phyloP scores from a whole-genome alignment of 2,329 filamentous ascomycete genomes.

The Curvularia sp. region DNA sequence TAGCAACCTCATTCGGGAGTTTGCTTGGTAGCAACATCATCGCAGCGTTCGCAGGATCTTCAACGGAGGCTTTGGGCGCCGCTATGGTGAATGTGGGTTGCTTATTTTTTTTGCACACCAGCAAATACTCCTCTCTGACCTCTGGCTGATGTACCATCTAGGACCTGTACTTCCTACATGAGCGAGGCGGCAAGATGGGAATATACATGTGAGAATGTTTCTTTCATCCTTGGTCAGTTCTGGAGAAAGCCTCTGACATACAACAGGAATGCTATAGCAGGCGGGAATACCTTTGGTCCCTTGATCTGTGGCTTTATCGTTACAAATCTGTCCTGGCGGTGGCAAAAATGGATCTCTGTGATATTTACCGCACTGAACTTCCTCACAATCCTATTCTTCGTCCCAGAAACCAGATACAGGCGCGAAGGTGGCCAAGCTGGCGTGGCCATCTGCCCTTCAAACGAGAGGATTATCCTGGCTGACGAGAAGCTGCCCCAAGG shows the following conservation, averaged over 20 bases:
- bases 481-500: conserved; percentile 13
- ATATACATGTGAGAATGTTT: conserved; percentile 42
- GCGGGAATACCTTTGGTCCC: conserved; percentile 51
- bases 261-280: conserved; percentile 42
- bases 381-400: conserved; percentile 46
- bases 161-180: conserved; percentile 44
- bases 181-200: conserved; percentile 48
- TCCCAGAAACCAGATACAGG: conserved; percentile 50
- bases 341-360: conserved; percentile 49
- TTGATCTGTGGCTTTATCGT: conserved; percentile 52
- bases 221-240: neutral
- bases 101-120: neutral
- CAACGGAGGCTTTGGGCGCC: conserved; percentile 56
- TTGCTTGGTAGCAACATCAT: conserved; percentile 57
- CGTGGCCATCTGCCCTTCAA: conserved; percentile 8
- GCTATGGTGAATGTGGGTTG: conserved; percentile 46
- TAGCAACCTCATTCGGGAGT: conserved; percentile 52
- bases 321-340: conserved; percentile 47
- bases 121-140: neutral
- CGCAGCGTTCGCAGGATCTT: conserved; percentile 55
- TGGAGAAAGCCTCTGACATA: neutral
- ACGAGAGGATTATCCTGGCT: conserved; percentile 23
- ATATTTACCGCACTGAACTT: conserved; percentile 44
- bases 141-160: neutral
- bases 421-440: conserved; percentile 24